Evolutionary conservation across 1,139 yeast genomes (phyloP).

Genomic region (Zygoascus sp.): DNA sequence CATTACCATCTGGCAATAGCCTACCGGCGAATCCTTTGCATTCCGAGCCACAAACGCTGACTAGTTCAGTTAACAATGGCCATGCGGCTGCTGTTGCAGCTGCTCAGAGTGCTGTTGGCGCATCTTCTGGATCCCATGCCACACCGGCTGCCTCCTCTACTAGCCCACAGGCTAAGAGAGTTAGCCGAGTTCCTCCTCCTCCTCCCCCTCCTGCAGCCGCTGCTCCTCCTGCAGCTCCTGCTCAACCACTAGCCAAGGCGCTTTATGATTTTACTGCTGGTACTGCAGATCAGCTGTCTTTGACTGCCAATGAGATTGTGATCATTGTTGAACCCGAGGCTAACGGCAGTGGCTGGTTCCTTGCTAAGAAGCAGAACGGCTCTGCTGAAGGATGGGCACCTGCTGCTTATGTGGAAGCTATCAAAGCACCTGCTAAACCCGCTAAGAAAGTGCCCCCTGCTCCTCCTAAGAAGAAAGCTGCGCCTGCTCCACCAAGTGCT

Average conservation of each 20-base stretch:
- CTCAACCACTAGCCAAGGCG: slow-evolving; percentile 77
- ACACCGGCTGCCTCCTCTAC: slow-evolving; percentile 30
- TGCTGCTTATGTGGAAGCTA: slow-evolving; percentile 75
- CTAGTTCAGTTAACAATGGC: slow-evolving; percentile 13
- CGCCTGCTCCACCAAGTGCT: slow-evolving; percentile 23
- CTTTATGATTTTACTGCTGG: slow-evolving; percentile 87
- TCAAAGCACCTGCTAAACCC: slow-evolving; percentile 28
- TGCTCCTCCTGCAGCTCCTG: slow-evolving; percentile 65
- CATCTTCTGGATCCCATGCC: slow-evolving; percentile 21
- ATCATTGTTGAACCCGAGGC: slow-evolving; percentile 63
- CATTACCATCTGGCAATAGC: slow-evolving; percentile 16
- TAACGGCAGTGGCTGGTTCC: slow-evolving; percentile 80
- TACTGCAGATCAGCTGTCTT: slow-evolving; percentile 75
- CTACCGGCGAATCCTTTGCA: slow-evolving; percentile 16
- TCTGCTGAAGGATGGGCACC: slow-evolving; percentile 96
- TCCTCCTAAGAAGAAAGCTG: slow-evolving; percentile 30
- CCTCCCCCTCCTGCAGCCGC: slow-evolving; percentile 46
- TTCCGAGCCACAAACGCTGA: slow-evolving; percentile 18
- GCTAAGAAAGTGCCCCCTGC: slow-evolving; percentile 30
- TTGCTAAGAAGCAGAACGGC: slow-evolving; percentile 74
- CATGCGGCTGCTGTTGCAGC: slow-evolving; percentile 16
- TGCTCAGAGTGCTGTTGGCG: slow-evolving; percentile 22
- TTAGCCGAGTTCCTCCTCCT: slow-evolving; percentile 23
- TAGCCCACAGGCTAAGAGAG: slow-evolving; percentile 20
- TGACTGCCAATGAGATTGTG: slow-evolving; percentile 69